Base-by-base conservation (phyloP, 208 protist genomes). In the Leishmania major region DNA sequence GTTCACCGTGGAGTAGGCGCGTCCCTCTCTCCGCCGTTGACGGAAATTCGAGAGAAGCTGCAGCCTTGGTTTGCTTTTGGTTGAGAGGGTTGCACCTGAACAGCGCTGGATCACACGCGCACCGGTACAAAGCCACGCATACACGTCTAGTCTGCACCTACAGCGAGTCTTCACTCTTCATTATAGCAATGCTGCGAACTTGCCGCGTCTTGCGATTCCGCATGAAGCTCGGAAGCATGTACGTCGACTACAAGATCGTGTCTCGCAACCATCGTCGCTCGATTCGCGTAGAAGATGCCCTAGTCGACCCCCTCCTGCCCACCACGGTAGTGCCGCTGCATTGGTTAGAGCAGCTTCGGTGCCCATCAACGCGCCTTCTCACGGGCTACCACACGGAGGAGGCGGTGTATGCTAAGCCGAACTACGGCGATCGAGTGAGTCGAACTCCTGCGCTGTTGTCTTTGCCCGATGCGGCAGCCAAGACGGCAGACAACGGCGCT, bases 301-400 rank as follows among this genome's bases (percentile, higher is more conserved):
- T 94, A 31, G 93, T 97, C 0, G 95, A 97, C 74, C 93, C 95
- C 6, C 81, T 74, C 45, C 75, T 96, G 35, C 77, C 84, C 17
- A 90, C 84, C 7, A 96, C 92, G 0, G 83, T 96, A 45, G 76
- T 95, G 62, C 95, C 95, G 15, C 81, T 95, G 28, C 84, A 81
- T 70, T 96, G 93, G 91, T 75, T 97, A 75, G 95, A 97, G 81
- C 86, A 91, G 78, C 90, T 97, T 15, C 89, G 95, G 13, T 95
- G 88, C 70, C 91, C 92, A 19, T 94, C 89, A 40, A 82, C 83
- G 15, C 88, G 93, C 1, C 86, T 97, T 13, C 87, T 88, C 10
- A 96, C 90, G 1, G 95, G 95, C 31, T 97, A 93, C 82, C 84
- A 94, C 79, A 84, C 60, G 5, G 93, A 97, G 83, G 86, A 94